Evolutionary conservation across 139 green algal species (phyloP), one percentile per base, ranked within the genome.

Genomic region (Chlorella vulgaris): DNA sequence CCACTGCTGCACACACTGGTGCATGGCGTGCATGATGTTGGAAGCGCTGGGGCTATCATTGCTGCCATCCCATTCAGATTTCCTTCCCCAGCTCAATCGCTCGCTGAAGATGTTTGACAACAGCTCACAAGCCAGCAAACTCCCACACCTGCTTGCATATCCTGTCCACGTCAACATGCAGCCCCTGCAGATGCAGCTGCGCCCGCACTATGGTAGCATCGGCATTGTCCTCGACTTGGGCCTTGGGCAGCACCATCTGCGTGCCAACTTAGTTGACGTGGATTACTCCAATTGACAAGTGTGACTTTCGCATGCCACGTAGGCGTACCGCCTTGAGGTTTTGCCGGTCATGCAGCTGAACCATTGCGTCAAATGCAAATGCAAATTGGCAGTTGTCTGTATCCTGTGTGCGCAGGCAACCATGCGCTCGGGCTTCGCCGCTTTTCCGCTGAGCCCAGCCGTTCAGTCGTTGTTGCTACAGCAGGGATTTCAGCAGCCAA

Each of bases 341-440:
- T 1, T 84, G 66, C 96, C 96, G 99, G 78, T 99, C 95, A 35
- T 84, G 78, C 61, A 96, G 85, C 58, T 93, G 88, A 90, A 96
- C 97, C 70, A 94, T 69, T 63, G 85, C 87, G 63, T 98, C 94
- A 62, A 96, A 80, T 51, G 90, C 87, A 69, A 98, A 78, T 10
- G 88, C n/a, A n/a, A n/a, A n/a, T n/a, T n/a, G 78, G 66, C 80
- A 87, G 81, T 97, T 94, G 51, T 97, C 90, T 5, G 94, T 90
- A 10, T 43, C 78, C 62, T 88, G n/a, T n/a, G n/a, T n/a, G n/a
- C n/a, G n/a, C n/a, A n/a, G n/a, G n/a, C n/a, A n/a, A n/a, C n/a
- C n/a, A n/a, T n/a, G n/a, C n/a, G n/a, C n/a, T n/a, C n/a, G n/a
- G n/a, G n/a, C n/a, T n/a, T n/a, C n/a, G n/a, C n/a, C n/a, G n/a